Conservation (phyloP, 2,329 filamentous ascomycete genomes). For the Knufia fluminis region DNA sequence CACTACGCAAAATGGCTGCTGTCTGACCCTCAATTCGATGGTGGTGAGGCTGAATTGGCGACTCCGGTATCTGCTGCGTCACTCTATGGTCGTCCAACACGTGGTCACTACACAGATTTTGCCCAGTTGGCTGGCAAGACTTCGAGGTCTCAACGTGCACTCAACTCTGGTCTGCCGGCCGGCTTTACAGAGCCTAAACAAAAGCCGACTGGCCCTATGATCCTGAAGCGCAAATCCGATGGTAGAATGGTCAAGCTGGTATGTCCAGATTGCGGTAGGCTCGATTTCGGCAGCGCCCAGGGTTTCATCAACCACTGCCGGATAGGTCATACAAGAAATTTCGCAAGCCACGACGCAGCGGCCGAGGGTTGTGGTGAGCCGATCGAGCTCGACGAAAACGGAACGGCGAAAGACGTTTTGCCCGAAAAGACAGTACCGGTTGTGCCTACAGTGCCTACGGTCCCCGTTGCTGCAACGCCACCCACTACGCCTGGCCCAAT, state of each 20-base stretch:
- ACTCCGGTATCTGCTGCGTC: slow-evolving; percentile 4
- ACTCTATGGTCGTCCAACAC: slow-evolving; percentile 25
- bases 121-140: slow-evolving; percentile 42
- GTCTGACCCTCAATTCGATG: slow-evolving; percentile 78
- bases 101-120: slow-evolving; percentile 59
- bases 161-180: slow-evolving; percentile 57
- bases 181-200: slow-evolving; percentile 68
- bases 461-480: not conserved
- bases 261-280: slow-evolving; percentile 77
- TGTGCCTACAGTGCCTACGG: not conserved
- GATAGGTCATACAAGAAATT: slow-evolving; percentile 86
- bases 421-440: slow-evolving; percentile 17
- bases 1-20: slow-evolving; percentile 96
- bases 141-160: slow-evolving; percentile 49
- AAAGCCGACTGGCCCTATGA: slow-evolving; percentile 64
- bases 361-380: slow-evolving; percentile 78
- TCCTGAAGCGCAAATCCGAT: slow-evolving; percentile 73
- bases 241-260: slow-evolving; percentile 81
- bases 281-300: slow-evolving; percentile 91
- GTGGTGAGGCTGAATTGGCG: slow-evolving; percentile 34
- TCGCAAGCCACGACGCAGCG: slow-evolving; percentile 92
- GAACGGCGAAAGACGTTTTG: slow-evolving; percentile 35
- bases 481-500: not conserved
- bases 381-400: slow-evolving; percentile 59
- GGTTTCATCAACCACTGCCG: slow-evolving; percentile 99